phyloP scores from a whole-genome alignment of 2,329 filamentous ascomycete genomes.

The Laburnicola sp. region DNA sequence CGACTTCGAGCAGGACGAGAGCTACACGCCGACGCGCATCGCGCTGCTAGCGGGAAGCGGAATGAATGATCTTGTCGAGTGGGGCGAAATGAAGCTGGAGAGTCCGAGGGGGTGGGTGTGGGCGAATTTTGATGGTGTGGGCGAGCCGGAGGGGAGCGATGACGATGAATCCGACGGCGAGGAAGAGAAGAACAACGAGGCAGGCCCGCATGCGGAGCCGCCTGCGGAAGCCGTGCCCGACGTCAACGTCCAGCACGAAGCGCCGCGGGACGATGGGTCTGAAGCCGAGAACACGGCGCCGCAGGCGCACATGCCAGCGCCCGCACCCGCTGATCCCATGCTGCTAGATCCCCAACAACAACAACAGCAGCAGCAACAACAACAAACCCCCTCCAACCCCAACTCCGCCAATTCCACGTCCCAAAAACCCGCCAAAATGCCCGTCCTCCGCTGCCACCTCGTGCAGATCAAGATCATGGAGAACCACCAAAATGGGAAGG shows the following conservation, averaged over 20 bases:
- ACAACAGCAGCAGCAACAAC: constrained; percentile 2
- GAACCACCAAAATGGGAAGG: constrained; percentile 99
- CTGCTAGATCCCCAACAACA: constrained; percentile 5
- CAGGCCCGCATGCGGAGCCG: constrained; percentile 14
- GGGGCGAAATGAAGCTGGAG: constrained; percentile 76
- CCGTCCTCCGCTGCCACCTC: constrained; percentile 81
- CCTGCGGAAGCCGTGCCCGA: constrained; percentile 2
- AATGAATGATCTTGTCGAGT: constrained; percentile 87
- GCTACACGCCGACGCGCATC: constrained; percentile 94
- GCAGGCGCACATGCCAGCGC: background rate
- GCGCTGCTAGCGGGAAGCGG: constrained; percentile 86
- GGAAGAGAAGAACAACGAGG: constrained; percentile 11
- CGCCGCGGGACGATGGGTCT: constrained; percentile 9
- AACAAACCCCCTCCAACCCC: background rate
- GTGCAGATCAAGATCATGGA: constrained; percentile 89
- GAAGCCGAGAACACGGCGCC: constrained; percentile 25
- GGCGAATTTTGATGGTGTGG: constrained; percentile 69
- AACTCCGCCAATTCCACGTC: background rate
- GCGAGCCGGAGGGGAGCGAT: constrained; percentile 40
- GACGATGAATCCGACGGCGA: constrained; percentile 27
- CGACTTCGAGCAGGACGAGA: constrained; percentile 91
- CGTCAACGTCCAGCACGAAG: background rate
- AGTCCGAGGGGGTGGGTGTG: constrained; percentile 89
- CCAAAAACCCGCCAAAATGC: constrained; percentile 63
- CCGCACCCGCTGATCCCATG: background rate